phyloP scores from a whole-genome alignment of 2,329 filamentous ascomycete genomes.

The Aspergillus novofumigatus region DNA sequence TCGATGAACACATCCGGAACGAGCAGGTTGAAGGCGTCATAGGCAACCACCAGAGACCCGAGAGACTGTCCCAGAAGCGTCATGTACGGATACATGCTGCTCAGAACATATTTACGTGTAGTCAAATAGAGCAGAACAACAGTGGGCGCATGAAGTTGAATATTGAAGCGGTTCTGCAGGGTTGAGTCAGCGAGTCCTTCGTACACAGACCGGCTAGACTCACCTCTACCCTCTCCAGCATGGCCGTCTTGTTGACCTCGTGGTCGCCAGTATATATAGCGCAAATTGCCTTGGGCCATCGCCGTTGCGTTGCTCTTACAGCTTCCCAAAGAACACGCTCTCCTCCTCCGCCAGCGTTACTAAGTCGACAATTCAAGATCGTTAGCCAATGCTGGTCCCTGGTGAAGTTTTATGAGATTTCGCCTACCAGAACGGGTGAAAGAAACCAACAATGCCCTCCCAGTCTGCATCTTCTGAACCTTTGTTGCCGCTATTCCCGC shows the following conservation, averaged over 20 bases:
- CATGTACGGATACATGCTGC: constrained; percentile 84
- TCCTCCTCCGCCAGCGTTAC: constrained; percentile 92
- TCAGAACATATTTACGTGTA: constrained; percentile 79
- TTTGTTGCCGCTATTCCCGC: constrained; percentile 31
- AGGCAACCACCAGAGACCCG: constrained; percentile 80
- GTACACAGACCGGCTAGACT: constrained; percentile 7
- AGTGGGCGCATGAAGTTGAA: constrained; percentile 75
- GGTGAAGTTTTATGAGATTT: not conserved
- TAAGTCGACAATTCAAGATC: constrained; percentile 32
- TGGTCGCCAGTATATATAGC: constrained; percentile 95
- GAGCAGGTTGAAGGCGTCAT: constrained; percentile 87
- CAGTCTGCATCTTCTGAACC: constrained; percentile 55
- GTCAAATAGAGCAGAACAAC: constrained; percentile 87
- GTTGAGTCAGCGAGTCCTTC: not conserved
- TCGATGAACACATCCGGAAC: constrained; percentile 94
- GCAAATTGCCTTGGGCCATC: constrained; percentile 84
- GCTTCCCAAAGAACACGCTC: constrained; percentile 96
- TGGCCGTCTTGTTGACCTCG: constrained; percentile 73
- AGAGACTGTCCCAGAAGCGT: constrained; percentile 92
- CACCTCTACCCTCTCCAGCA: constrained; percentile 73
- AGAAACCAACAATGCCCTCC: constrained; percentile 88
- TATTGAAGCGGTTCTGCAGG: constrained; percentile 78
- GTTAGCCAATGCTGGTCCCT: constrained; percentile 1
- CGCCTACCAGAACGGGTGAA: constrained; percentile 89
- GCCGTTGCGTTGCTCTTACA: constrained; percentile 80